A percentile compares a stretch with the other conserved stretches of the same genome.
These are phyloP conservation scores for Macrophomina phaseolina DNA, from an alignment of 2,329 filamentous ascomycete genomes.

Conservation along the genomic window DNA sequence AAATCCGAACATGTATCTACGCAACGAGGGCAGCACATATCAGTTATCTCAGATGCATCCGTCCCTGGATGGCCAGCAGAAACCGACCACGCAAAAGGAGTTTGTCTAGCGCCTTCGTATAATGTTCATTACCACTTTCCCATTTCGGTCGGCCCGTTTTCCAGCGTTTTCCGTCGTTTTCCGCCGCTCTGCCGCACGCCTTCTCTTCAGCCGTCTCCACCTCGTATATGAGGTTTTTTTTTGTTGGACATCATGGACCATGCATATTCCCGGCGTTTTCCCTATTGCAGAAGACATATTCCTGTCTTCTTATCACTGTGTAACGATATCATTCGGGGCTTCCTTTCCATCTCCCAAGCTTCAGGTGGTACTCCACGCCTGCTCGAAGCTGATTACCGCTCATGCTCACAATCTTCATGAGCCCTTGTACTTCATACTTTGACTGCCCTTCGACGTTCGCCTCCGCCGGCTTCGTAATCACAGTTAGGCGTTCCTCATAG, in stretches of 20 bases:
- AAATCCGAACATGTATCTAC: slow-evolving; percentile 13
- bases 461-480: neutral
- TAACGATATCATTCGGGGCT: neutral
- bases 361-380: neutral
- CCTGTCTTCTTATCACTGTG: neutral
- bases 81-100: slow-evolving; percentile 2
- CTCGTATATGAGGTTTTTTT: neutral
- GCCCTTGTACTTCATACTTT: neutral
- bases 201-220: neutral
- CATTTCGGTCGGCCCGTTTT: slow-evolving; percentile 10
- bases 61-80: slow-evolving; percentile 20
- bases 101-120: neutral
- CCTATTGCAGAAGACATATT: neutral
- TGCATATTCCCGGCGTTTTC: neutral
- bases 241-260: slow-evolving; percentile 7
- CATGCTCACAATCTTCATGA: neutral
- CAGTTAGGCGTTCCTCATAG: neutral
- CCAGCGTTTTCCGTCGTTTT: slow-evolving; percentile 7
- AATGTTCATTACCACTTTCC: neutral
- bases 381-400: neutral
- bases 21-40: slow-evolving; percentile 17
- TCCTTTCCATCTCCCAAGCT: neutral
- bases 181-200: neutral
- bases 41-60: slow-evolving; percentile 14
- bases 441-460: neutral